Evolutionary conservation across 1,284 basidiomycete genomes (phyloP), one percentile per base, ranked within the genome.

Genomic region (Ceratorhiza oryzae-sativae): DNA sequence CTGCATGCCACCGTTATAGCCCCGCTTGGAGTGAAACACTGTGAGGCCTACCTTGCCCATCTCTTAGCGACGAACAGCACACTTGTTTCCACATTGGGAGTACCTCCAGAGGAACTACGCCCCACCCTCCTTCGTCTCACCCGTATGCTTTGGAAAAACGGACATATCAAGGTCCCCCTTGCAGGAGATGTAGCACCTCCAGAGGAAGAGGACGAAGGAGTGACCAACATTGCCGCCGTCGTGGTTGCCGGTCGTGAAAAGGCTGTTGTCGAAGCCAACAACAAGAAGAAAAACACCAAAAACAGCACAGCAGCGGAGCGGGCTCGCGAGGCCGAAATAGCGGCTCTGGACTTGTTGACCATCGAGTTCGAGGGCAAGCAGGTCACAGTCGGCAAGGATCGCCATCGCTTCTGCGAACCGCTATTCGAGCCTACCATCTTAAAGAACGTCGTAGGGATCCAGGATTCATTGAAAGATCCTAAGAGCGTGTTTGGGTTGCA

Each of bases 361-460:
- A 80, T 94, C 13, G 85, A 91, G 77, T 93, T 92, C 78, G 72
- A 72, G 41, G 65, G 62, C 18, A 73, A 75, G 34, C 86, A 88
- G 77, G 80, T 98, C 73, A 90, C 88, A 1, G 77, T 98, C 36
- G 95, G 95, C 4, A 90, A 92, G 76, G 92, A 95, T 76, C 85
- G 95, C 58, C 94, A 97, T 83, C 86, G 93, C 48, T 90, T 96
- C 79, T 94, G 92, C 78, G 95, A 97, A 78, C 94, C 95, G 9
- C 83, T 98, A 39, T 93, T 95, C 75, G 89, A 95, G 73, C 75
- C 76, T 34, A 75, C 59, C 27, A 59, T 48, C 45, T 61, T 71
- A 45, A 70, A 55, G 32, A 72, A 73, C 34, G 36, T 67, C 18
- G 42, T 70, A 18, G 75, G 75, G 0, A 72, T 79, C 10, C 76